Percentiles rank a stretch among this genome's conserved stretches.
phyloP scores from a whole-genome alignment of 2,329 filamentous ascomycete genomes.

The Alternaria consortialis region DNA sequence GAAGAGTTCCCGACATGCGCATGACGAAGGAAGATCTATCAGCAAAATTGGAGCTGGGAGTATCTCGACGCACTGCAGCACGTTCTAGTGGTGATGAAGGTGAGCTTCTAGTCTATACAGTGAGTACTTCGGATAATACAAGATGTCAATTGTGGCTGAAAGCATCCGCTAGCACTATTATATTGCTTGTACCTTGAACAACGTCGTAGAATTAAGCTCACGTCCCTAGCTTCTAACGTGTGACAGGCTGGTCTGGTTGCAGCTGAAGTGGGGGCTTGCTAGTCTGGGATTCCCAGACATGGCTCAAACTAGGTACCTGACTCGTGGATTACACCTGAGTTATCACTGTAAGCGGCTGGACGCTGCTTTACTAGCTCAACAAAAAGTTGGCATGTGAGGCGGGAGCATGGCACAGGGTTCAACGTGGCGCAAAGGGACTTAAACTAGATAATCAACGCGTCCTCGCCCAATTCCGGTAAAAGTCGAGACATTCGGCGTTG shows the following conservation, averaged over 20 bases:
- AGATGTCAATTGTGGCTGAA: neutral
- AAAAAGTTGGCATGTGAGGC: neutral
- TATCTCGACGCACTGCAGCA: neutral
- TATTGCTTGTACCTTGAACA: neutral
- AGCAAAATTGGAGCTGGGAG: neutral
- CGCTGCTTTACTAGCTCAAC: neutral
- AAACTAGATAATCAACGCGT: slow-evolving; percentile 23
- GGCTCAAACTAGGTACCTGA: neutral
- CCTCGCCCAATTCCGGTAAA: slow-evolving; percentile 78
- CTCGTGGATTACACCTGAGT: neutral
- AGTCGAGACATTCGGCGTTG: slow-evolving; percentile 86
- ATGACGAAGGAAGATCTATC: neutral
- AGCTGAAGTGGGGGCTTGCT: neutral
- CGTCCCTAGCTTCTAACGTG: neutral
- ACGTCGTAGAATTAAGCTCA: slow-evolving; percentile 13
- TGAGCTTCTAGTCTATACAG: neutral
- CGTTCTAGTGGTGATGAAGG: neutral
- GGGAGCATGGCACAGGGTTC: neutral
- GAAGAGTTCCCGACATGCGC: neutral
- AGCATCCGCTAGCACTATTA: neutral
- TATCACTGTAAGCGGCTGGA: neutral
- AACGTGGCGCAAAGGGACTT: neutral
- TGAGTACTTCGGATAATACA: neutral
- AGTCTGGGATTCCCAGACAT: neutral
- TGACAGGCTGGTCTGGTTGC: slow-evolving; percentile 4